A percentile compares a stretch with the other conserved stretches of the same genome.
Conservation (phyloP, 2,329 filamentous ascomycete genomes). For the Lithohypha guttulata region DNA sequence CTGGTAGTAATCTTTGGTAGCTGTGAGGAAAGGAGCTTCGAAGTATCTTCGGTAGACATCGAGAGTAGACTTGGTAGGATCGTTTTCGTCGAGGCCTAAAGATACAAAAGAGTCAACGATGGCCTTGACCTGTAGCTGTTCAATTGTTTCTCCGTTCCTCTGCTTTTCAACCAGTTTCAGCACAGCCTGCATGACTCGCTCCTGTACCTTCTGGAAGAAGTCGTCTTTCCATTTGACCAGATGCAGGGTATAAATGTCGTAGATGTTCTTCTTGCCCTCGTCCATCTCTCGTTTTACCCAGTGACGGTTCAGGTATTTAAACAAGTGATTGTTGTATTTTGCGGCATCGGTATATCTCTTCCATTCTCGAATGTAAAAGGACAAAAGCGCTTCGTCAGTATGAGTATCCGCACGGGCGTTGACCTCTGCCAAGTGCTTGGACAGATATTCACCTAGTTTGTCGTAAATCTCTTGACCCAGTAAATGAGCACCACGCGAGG, state of each 20-base stretch:
- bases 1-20: constrained; percentile 77
- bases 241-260: constrained; percentile 95
- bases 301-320: constrained; percentile 90
- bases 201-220: constrained; percentile 72
- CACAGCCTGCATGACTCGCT: constrained; percentile 89
- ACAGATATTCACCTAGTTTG: constrained; percentile 77
- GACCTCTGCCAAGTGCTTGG: constrained; percentile 61
- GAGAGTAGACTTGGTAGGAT: constrained; percentile 84
- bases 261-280: constrained; percentile 95
- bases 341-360: constrained; percentile 87
- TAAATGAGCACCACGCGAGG: constrained; percentile 61
- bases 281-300: constrained; percentile 99
- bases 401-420: constrained; percentile 65
- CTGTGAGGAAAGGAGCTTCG: constrained; percentile 78
- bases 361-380: constrained; percentile 96
- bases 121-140: constrained; percentile 91
- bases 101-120: constrained; percentile 96
- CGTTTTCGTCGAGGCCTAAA: constrained; percentile 82
- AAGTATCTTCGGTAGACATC: constrained; percentile 92
- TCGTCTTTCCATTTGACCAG: constrained; percentile 91
- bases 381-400: constrained; percentile 77
- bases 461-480: constrained; percentile 94
- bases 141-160: constrained; percentile 92
- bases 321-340: constrained; percentile 95
- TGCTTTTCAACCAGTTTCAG: constrained; percentile 94